Percentiles rank a stretch among this genome's conserved stretches.
Conservation (phyloP, 768 basidiomycete species). For the Lyophyllum decastes region DNA sequence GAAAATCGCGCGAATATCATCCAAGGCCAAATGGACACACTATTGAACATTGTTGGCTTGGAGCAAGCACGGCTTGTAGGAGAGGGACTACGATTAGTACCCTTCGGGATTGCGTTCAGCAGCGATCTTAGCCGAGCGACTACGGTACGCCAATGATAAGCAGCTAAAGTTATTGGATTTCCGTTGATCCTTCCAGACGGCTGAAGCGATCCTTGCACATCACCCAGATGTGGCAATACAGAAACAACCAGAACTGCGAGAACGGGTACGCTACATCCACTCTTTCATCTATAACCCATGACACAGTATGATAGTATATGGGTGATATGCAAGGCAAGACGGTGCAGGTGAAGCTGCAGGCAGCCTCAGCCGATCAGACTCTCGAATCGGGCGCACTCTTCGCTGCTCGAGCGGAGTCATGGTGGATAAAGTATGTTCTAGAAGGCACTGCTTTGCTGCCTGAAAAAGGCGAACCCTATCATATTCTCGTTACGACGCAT, state of each 20-base stretch:
- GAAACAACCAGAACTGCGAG: slow-evolving; percentile 52
- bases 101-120: slow-evolving; percentile 61
- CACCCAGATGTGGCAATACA: slow-evolving; percentile 50
- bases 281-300: not conserved
- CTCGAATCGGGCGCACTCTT: slow-evolving; percentile 45
- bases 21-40: slow-evolving; percentile 76
- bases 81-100: slow-evolving; percentile 49
- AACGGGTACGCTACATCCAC: slow-evolving; percentile 50
- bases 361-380: slow-evolving; percentile 26
- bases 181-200: slow-evolving; percentile 50
- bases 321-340: slow-evolving; percentile 52
- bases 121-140: slow-evolving; percentile 75
- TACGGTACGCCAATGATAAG: slow-evolving; percentile 44
- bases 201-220: slow-evolving; percentile 56
- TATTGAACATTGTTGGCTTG: slow-evolving; percentile 61
- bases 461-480: slow-evolving; percentile 26
- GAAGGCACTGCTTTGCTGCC: slow-evolving; percentile 24
- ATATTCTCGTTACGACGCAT: slow-evolving; percentile 66
- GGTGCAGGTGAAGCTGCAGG: slow-evolving; percentile 12
- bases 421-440: slow-evolving; percentile 60
- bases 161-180: not conserved
- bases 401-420: slow-evolving; percentile 47
- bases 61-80: slow-evolving; percentile 61
- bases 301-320: slow-evolving; percentile 19
- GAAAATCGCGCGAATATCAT: slow-evolving; percentile 63